phyloP scores from a whole-genome alignment of 2,329 filamentous ascomycete genomes.

The Lomentospora prolificans region DNA sequence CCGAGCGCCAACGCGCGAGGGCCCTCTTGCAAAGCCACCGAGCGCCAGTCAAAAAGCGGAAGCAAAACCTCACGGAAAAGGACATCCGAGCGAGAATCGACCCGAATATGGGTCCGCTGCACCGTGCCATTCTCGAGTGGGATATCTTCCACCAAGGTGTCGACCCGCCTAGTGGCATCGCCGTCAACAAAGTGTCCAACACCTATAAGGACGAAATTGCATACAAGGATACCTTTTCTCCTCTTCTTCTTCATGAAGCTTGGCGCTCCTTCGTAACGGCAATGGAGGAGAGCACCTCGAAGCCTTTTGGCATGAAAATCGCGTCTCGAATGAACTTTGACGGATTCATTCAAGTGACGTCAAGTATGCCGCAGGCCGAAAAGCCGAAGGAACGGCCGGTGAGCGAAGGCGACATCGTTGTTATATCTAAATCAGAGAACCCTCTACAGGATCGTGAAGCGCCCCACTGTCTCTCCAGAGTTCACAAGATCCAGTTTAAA shows the following conservation, averaged over 20 bases:
- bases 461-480: conserved; percentile 76
- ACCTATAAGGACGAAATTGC: conserved; percentile 65
- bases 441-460: conserved; percentile 57
- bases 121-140: conserved; percentile 83
- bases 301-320: conserved; percentile 79
- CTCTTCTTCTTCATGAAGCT: conserved; percentile 81
- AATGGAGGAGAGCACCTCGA: conserved; percentile 74
- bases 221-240: conserved; percentile 86
- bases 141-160: conserved; percentile 87
- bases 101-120: conserved; percentile 76
- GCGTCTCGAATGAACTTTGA: conserved; percentile 84
- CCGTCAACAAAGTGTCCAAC: conserved; percentile 67
- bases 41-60: conserved; percentile 74
- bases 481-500: conserved; percentile 72
- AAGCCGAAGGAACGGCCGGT: conserved; percentile 50
- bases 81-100: conserved; percentile 90
- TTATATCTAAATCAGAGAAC: conserved; percentile 65
- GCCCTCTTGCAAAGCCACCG: conserved; percentile 46
- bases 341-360: conserved; percentile 85
- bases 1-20: conserved; percentile 32
- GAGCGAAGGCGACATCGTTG: conserved; percentile 77
- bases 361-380: conserved; percentile 60
- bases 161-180: conserved; percentile 67
- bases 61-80: conserved; percentile 71
- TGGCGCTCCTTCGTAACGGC: conserved; percentile 90